Conservation (phyloP, 257 asterid genomes). For the Salvia rosmarinus region DNA sequence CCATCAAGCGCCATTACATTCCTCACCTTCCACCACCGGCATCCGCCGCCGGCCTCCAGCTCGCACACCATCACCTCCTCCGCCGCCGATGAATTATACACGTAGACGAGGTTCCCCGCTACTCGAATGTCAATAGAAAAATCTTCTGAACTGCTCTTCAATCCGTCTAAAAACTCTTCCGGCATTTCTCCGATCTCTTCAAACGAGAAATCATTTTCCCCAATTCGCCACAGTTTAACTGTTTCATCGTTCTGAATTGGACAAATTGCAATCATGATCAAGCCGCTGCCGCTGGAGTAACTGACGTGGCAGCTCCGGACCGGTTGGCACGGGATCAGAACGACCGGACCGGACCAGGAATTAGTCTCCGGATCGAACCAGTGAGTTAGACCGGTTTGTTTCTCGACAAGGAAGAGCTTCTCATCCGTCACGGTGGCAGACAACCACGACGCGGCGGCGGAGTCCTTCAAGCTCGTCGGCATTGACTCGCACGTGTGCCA, state of each 20-base stretch:
- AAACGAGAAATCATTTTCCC: constrained; percentile 27
- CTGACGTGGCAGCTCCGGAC: constrained; percentile 48
- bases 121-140: constrained; percentile 37
- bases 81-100: constrained; percentile 44
- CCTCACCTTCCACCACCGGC: constrained; percentile 67
- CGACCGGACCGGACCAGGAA: constrained; percentile 52
- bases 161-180: constrained; percentile 33
- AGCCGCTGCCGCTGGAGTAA: constrained; percentile 17
- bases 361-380: constrained; percentile 52
- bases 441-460: constrained; percentile 60
- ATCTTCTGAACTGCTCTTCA: constrained; percentile 40
- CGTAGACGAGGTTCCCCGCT: constrained; percentile 49
- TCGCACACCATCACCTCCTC: constrained; percentile 72
- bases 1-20: constrained; percentile 46
- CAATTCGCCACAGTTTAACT: constrained; percentile 56
- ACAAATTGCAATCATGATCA: constrained; percentile 50
- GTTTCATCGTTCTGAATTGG: constrained; percentile 27
- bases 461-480: constrained; percentile 54
- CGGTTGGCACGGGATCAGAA: constrained; percentile 39
- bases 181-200: constrained; percentile 71
- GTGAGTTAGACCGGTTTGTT: constrained; percentile 53
- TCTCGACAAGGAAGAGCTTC: constrained; percentile 56
- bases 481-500: constrained; percentile 64
- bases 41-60: constrained; percentile 41
- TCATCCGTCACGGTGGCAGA: constrained; percentile 48